Conservation (phyloP, 2,329 filamentous ascomycete species). For the Colletotrichum australisinense region DNA sequence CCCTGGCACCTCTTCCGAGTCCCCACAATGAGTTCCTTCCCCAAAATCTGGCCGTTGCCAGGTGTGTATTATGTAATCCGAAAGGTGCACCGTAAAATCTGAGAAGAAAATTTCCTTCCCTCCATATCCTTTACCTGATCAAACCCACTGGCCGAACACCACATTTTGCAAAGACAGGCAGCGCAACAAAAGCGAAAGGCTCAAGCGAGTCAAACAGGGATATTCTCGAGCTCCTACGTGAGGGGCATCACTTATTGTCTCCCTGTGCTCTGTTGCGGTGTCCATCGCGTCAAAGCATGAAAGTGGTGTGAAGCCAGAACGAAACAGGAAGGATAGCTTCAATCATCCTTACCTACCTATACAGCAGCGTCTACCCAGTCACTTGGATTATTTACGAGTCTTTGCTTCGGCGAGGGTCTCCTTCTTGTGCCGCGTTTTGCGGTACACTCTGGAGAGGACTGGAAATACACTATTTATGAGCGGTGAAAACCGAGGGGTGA, state of each 20-base stretch:
- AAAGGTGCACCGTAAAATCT: background rate
- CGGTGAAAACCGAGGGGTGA: background rate
- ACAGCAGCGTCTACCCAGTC: slow-evolving; percentile 36
- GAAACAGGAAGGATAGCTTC: background rate
- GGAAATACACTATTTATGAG: background rate
- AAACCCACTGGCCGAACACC: background rate
- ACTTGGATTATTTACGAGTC: slow-evolving; percentile 37
- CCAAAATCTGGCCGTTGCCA: background rate
- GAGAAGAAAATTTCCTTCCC: slow-evolving; percentile 5
- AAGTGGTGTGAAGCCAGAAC: background rate
- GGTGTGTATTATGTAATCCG: background rate
- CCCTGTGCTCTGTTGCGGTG: background rate
- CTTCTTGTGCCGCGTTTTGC: slow-evolving; percentile 36
- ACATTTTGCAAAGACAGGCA: background rate
- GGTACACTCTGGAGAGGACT: slow-evolving; percentile 35
- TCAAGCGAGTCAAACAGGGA: background rate
- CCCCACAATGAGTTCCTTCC: background rate
- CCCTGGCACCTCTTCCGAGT: background rate
- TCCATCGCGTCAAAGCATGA: background rate
- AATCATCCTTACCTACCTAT: background rate
- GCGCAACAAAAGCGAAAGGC: background rate
- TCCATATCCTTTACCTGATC: background rate
- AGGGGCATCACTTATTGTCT: slow-evolving; percentile 11
- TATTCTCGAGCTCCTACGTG: background rate
- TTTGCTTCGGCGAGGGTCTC: slow-evolving; percentile 31